Evolutionary conservation across 1,139 yeast species (phyloP).

Genomic region (Suhomyces kunorum): DNA sequence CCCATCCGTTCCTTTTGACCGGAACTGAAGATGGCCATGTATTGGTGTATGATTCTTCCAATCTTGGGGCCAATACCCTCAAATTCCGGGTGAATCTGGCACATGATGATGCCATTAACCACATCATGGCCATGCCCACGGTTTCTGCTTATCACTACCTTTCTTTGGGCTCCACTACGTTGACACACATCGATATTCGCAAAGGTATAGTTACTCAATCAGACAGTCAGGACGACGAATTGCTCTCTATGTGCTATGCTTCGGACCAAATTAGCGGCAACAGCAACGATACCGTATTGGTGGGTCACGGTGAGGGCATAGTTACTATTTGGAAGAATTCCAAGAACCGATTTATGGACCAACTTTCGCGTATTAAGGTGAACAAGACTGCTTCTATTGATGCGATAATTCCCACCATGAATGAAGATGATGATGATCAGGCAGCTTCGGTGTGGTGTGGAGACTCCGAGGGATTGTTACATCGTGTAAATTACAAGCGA

Average conservation of each 20-base stretch:
- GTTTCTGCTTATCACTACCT: conserved; percentile 79
- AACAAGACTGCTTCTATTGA: conserved; percentile 77
- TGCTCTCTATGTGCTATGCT: conserved; percentile 70
- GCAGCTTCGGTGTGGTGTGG: conserved; percentile 76
- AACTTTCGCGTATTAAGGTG: conserved; percentile 74
- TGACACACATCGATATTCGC: conserved; percentile 77
- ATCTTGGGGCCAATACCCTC: conserved; percentile 38
- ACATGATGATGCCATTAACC: conserved; percentile 78
- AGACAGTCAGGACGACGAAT: conserved; percentile 93
- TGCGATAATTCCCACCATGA: conserved; percentile 72
- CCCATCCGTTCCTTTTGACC: conserved; percentile 64
- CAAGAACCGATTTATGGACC: conserved; percentile 70
- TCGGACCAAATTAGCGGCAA: conserved; percentile 48
- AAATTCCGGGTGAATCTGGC: conserved; percentile 49
- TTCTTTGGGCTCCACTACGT: conserved; percentile 79
- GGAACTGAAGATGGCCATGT: conserved; percentile 83
- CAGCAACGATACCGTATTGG: conserved; percentile 62
- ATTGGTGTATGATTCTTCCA: conserved; percentile 58
- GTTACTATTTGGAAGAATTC: conserved; percentile 85
- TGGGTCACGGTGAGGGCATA: conserved; percentile 91
- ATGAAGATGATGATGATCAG: conserved; percentile 57
- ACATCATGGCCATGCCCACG: conserved; percentile 65
- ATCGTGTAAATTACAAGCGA: conserved; percentile 62
- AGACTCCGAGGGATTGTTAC: conserved; percentile 76
- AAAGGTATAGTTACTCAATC: conserved; percentile 64